A percentile compares a stretch with the other conserved stretches of the same genome.
These are phyloP conservation scores for Fonsecaea multimorphosa DNA, from an alignment of 2,329 filamentous ascomycete genomes.

Conservation along the genomic window DNA sequence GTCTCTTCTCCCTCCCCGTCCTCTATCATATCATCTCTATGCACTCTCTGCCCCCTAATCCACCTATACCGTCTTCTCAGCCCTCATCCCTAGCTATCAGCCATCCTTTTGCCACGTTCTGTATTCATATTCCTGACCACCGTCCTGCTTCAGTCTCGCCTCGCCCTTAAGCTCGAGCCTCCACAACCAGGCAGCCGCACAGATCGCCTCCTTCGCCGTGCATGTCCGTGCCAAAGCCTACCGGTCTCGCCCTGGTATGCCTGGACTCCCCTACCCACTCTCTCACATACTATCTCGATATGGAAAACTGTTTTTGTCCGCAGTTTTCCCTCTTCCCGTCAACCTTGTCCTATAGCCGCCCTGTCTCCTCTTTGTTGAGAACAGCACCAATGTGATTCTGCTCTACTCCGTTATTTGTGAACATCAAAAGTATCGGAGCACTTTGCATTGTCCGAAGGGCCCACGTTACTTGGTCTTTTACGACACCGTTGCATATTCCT, in stretches of 20 bases:
- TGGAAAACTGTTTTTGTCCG: conserved; percentile 34
- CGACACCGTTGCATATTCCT: no score
- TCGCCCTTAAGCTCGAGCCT: conserved; percentile 25
- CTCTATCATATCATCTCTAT: not conserved
- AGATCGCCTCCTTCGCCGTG: conserved; percentile 30
- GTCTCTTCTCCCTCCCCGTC: not conserved
- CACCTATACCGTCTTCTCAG: conserved; percentile 9
- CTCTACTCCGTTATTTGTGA: not conserved
- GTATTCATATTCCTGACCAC: conserved; percentile 3
- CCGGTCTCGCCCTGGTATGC: conserved; percentile 33
- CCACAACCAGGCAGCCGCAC: conserved; percentile 19
- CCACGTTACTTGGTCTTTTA: not conserved
- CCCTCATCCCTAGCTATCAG: conserved; percentile 18
- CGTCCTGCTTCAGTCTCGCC: not conserved
- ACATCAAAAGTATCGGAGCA: not conserved
- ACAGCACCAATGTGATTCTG: not conserved
- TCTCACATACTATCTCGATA: conserved; percentile 21
- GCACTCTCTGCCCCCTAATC: not conserved
- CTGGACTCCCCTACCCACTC: not conserved
- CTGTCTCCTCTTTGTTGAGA: not conserved
- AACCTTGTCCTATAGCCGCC: not conserved
- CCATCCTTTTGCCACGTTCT: not conserved
- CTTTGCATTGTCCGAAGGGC: not conserved
- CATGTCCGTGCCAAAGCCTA: conserved; percentile 27
- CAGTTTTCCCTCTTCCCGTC: not conserved